These are phyloP conservation scores for Carex arenaria DNA, from an alignment of 202 grass and related monocot species.

Conservation along the genomic window DNA sequence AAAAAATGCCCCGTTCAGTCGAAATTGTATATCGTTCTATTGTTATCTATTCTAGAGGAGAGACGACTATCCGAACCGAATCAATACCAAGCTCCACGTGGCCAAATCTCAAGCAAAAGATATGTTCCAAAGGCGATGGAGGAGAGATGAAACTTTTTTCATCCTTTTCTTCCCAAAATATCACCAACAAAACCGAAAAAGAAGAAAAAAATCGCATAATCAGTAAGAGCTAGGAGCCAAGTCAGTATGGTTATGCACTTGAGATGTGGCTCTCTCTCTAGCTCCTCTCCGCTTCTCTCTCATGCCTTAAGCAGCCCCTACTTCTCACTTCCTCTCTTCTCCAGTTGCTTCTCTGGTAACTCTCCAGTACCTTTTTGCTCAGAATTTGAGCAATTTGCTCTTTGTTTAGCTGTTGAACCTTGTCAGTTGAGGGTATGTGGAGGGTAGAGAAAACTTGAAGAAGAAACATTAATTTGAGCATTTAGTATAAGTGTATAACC, in stretches of 20 bases:
- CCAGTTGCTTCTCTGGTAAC: slow-evolving; percentile 8
- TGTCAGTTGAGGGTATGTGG: background rate
- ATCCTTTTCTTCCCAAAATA: background rate
- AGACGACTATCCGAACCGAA: background rate
- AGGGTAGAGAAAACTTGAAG: background rate
- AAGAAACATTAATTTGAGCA: background rate
- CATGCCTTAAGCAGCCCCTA: background rate
- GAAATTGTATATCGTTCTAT: background rate
- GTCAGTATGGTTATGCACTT: slow-evolving; percentile 18
- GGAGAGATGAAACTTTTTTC: background rate
- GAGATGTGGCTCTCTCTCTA: slow-evolving; percentile 1
- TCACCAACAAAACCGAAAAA: slow-evolving; percentile 13
- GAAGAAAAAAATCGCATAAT: background rate
- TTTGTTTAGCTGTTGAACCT: background rate
- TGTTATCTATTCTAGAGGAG: background rate
- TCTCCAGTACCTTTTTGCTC: background rate
- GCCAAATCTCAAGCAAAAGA: background rate
- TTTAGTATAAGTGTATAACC: background rate
- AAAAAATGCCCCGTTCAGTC: too few relatives aligned
- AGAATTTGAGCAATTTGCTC: background rate
- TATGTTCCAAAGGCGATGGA: background rate
- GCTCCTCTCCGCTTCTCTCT: slow-evolving; percentile 17
- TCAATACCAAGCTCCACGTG: slow-evolving; percentile 2
- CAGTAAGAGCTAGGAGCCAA: background rate
- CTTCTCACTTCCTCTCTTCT: slow-evolving; percentile 21